These are phyloP conservation scores for Clarireedia monteithiana DNA, from an alignment of 2,329 filamentous ascomycete genomes.

Conservation along the genomic window DNA sequence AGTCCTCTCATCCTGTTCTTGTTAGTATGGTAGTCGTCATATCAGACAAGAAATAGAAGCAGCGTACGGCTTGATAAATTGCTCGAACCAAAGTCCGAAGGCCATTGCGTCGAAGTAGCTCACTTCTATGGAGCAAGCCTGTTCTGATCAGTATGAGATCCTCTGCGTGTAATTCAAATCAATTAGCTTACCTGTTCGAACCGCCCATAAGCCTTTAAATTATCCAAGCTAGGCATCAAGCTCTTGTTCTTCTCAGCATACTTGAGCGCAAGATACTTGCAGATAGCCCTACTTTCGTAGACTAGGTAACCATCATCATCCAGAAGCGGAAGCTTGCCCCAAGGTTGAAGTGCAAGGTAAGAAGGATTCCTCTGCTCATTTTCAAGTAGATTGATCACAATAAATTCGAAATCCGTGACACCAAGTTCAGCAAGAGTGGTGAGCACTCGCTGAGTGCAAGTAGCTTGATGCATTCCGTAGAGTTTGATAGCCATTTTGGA, in stretches of 20 bases:
- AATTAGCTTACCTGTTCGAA: constrained; percentile 10
- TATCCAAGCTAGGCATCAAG: constrained; percentile 19
- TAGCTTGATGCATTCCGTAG: constrained; percentile 24
- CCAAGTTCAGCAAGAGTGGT: constrained; percentile 27
- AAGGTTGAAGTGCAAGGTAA: constrained; percentile 26
- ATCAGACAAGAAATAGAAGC: background rate
- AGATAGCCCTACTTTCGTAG: constrained; percentile 26
- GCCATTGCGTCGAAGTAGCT: background rate
- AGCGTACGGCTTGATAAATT: constrained; percentile 1
- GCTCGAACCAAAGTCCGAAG: background rate
- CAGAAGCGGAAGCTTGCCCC: constrained; percentile 31
- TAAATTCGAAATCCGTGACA: constrained; percentile 24
- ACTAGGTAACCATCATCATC: constrained; percentile 30
- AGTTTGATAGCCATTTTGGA: constrained; percentile 29
- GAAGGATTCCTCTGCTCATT: constrained; percentile 23
- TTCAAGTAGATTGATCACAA: constrained; percentile 20
- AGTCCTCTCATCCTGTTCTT: background rate
- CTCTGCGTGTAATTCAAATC: too few species aligned
- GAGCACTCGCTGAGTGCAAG: constrained; percentile 26
- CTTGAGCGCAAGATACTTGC: constrained; percentile 25
- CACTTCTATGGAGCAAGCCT: background rate
- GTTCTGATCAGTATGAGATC: background rate
- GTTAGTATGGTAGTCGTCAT: background rate
- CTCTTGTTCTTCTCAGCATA: constrained; percentile 25
- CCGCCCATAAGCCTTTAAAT: constrained; percentile 21